Conservation (phyloP, 805 yeast genomes). For the Tanozyma kutaoensis region DNA sequence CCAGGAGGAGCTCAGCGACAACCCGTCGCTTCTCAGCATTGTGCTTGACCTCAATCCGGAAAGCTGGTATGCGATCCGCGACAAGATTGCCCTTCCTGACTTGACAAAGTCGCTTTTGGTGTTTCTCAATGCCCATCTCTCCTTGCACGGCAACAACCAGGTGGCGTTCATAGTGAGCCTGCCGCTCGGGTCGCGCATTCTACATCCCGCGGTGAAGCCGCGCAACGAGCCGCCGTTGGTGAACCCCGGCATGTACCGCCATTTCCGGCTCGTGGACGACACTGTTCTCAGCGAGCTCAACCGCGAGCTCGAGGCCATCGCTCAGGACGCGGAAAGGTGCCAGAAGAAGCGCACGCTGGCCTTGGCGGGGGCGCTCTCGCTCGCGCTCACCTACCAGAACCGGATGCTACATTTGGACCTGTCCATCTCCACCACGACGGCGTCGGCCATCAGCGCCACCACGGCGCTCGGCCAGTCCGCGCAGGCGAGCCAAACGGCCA, state of each 20-base stretch:
- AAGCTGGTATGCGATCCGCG: slow-evolving; percentile 43
- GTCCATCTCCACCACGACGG: slow-evolving; percentile 29
- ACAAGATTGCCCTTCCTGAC: slow-evolving; percentile 38
- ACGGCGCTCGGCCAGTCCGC: background rate
- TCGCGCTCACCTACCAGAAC: slow-evolving; percentile 72
- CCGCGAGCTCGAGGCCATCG: slow-evolving; percentile 17
- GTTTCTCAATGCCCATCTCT: slow-evolving; percentile 75
- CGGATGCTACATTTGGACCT: slow-evolving; percentile 41
- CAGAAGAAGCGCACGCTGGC: slow-evolving; percentile 31
- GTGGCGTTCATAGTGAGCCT: slow-evolving; percentile 75
- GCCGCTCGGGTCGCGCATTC: slow-evolving; percentile 49
- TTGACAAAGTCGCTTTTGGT: slow-evolving; percentile 58
- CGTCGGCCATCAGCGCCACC: slow-evolving; percentile 20
- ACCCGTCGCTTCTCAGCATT: slow-evolving; percentile 67
- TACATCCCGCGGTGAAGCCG: slow-evolving; percentile 39
- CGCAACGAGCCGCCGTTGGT: slow-evolving; percentile 13
- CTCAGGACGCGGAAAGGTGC: slow-evolving; percentile 7
- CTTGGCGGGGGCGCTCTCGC: slow-evolving; percentile 67
- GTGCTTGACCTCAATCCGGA: slow-evolving; percentile 67
- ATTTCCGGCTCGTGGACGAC: slow-evolving; percentile 70
- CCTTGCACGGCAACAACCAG: slow-evolving; percentile 71
- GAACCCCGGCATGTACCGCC: slow-evolving; percentile 66
- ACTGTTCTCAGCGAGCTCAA: slow-evolving; percentile 49
- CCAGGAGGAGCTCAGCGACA: slow-evolving; percentile 19
- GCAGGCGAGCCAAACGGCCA: slow-evolving; percentile 1